A percentile compares a stretch with the other conserved stretches of the same genome.
Conservation (phyloP, 208 protist species). For the Novymonas esmeraldas region DNA sequence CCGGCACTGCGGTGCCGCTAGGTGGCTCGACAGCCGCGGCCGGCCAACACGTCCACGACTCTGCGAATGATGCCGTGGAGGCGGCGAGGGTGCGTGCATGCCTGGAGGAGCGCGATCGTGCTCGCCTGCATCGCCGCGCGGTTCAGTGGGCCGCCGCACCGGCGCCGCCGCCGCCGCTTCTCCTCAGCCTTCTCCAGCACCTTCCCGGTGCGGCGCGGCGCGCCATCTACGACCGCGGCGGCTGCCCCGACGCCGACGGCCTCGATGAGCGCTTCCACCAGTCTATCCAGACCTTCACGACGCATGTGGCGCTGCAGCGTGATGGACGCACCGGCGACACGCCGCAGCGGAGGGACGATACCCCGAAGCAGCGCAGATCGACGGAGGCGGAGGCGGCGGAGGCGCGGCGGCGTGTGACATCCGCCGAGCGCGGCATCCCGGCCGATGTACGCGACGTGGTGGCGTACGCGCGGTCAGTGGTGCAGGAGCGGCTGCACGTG, state of each 20-base stretch:
- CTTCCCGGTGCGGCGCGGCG: slow-evolving; percentile 31
- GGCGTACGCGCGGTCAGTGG: slow-evolving; percentile 14
- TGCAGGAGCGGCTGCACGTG: slow-evolving; percentile 15
- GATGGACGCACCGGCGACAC: slow-evolving; percentile 20
- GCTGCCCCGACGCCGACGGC: slow-evolving; percentile 43
- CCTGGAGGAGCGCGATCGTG: slow-evolving; percentile 1
- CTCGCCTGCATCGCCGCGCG: slow-evolving; percentile 1
- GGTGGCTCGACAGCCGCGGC: too few relatives aligned
- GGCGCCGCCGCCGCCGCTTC: slow-evolving; percentile 8
- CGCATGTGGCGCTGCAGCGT: slow-evolving; percentile 34
- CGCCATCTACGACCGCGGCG: slow-evolving; percentile 53
- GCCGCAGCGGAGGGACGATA: not conserved
- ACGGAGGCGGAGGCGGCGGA: not conserved
- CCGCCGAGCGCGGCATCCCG: not conserved
- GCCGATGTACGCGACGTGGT: slow-evolving; percentile 32
- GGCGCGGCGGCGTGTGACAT: not conserved
- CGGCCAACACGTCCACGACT: not conserved
- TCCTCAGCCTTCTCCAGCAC: slow-evolving; percentile 14
- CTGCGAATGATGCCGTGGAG: not conserved
- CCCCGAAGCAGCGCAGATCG: not conserved
- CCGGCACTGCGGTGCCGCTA: not conserved
- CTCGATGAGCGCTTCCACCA: slow-evolving; percentile 39
- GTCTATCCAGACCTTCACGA: slow-evolving; percentile 44
- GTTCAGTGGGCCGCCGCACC: slow-evolving; percentile 10
- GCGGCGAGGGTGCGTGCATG: not conserved